Conservation (phyloP, 345 rosid genomes). For the Murraya koenigii region DNA sequence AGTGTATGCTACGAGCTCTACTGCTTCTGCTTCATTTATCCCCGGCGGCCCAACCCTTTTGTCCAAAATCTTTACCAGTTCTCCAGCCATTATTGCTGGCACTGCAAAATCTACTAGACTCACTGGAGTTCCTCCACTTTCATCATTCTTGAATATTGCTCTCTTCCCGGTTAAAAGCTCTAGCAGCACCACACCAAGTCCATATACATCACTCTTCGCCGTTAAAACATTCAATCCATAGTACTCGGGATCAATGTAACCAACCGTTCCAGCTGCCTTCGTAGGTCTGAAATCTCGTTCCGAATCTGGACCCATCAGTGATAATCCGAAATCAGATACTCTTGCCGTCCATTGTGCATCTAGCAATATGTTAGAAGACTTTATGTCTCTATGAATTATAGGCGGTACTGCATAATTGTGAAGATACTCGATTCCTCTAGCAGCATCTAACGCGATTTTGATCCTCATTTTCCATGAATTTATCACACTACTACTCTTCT, state of each 20-base stretch:
- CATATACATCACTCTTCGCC: conserved; percentile 84
- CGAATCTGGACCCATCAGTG: conserved; percentile 58
- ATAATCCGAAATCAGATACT: conserved; percentile 88
- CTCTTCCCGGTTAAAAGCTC: conserved; percentile 76
- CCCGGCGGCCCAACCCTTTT: conserved; percentile 54
- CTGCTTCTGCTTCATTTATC: conserved; percentile 67
- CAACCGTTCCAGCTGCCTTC: conserved; percentile 86
- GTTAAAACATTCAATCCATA: conserved; percentile 81
- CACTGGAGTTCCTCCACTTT: conserved; percentile 38
- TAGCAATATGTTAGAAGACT: conserved; percentile 77
- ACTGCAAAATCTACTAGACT: conserved; percentile 72
- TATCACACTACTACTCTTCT: conserved; percentile 53
- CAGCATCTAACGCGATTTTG: conserved; percentile 76
- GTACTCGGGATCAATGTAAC: conserved; percentile 91
- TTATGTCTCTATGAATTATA: conserved; percentile 85
- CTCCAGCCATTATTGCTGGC: conserved; percentile 44
- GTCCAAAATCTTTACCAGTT: conserved; percentile 55
- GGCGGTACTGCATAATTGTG: conserved; percentile 84
- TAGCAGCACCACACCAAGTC: conserved; percentile 77
- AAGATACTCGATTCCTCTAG: conserved; percentile 86
- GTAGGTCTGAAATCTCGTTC: conserved; percentile 43
- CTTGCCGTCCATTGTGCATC: conserved; percentile 72
- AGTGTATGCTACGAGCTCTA: conserved; percentile 73
- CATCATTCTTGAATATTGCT: conserved; percentile 57
- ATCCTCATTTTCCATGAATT: conserved; percentile 91